These are phyloP conservation scores for Mycena amicta DNA, from an alignment of 768 basidiomycete genomes.

Conservation along the genomic window DNA sequence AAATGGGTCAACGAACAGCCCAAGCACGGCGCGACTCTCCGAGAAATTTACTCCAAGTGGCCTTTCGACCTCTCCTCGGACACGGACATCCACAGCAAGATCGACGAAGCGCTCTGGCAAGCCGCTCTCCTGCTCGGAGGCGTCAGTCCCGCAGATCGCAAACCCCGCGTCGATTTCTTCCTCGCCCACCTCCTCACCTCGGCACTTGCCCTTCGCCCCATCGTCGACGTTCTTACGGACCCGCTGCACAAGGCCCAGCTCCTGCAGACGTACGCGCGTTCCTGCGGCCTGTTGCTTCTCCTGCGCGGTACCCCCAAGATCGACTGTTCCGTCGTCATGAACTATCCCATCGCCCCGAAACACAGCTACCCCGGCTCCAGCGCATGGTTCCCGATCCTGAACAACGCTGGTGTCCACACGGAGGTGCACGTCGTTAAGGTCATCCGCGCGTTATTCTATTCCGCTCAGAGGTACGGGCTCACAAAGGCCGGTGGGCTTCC, in stretches of 20 bases:
- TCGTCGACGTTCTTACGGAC: conserved; percentile 36
- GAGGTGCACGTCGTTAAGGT: conserved; percentile 57
- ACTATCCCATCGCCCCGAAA: conserved; percentile 31
- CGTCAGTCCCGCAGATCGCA: conserved; percentile 31
- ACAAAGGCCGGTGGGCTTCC: conserved; percentile 40
- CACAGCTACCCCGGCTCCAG: conserved; percentile 39
- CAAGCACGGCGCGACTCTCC: conserved; percentile 43
- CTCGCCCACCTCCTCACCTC: conserved; percentile 61
- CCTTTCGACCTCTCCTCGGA: conserved; percentile 35
- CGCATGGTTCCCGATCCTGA: conserved; percentile 54
- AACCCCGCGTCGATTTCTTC: conserved; percentile 59
- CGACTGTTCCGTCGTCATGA: conserved; percentile 48
- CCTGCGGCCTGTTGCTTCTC: conserved; percentile 37
- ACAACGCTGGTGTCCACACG: conserved; percentile 44
- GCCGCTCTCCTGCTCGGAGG: conserved; percentile 49
- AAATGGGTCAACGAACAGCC: conserved; percentile 37
- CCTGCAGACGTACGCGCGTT: conserved; percentile 44
- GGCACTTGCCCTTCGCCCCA: conserved; percentile 50
- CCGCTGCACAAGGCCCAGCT: conserved; percentile 45
- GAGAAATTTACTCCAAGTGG: conserved; percentile 44
- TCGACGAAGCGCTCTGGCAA: conserved; percentile 54
- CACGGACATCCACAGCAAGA: conserved; percentile 40
- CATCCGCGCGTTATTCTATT: conserved; percentile 50
- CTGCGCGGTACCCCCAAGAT: conserved; percentile 59
- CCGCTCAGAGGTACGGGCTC: conserved; percentile 49